phyloP scores from a whole-genome alignment of 2,329 filamentous ascomycete genomes.

The Epichloe brachyelytri region DNA sequence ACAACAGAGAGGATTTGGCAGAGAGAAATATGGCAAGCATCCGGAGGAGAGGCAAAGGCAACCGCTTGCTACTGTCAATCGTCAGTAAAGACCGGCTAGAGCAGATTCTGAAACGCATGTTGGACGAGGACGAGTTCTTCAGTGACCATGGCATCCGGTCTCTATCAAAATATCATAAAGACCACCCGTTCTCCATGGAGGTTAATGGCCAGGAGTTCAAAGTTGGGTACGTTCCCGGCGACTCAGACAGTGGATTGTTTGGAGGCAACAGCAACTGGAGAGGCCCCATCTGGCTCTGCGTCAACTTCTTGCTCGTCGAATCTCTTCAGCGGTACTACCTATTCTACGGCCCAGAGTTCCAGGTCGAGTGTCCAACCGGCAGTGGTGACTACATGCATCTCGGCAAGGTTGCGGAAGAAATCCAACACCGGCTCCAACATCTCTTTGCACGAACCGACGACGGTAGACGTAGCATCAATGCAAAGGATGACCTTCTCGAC shows the following conservation, averaged over 20 bases:
- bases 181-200: constrained; percentile 87
- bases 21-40: constrained; percentile 94
- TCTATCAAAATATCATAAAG: constrained; percentile 80
- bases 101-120: constrained; percentile 81
- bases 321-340: constrained; percentile 92
- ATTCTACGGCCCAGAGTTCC: constrained; percentile 80
- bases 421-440: constrained; percentile 89
- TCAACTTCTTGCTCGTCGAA: constrained; percentile 90
- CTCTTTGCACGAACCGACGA: constrained; percentile 76
- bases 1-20: constrained; percentile 73
- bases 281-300: constrained; percentile 88
- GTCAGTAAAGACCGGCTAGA: constrained; percentile 87
- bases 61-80: constrained; percentile 76
- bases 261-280: constrained; percentile 98
- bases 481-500: constrained; percentile 71
- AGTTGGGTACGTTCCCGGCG: constrained; percentile 84
- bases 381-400: constrained; percentile 94
- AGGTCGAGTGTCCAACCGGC: constrained; percentile 87
- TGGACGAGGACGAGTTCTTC: constrained; percentile 88
- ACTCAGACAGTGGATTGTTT: constrained; percentile 89
- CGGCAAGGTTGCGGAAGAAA: constrained; percentile 84
- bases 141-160: constrained; percentile 84
- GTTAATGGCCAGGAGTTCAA: constrained; percentile 84
- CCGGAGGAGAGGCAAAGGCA: constrained; percentile 75
- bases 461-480: constrained; percentile 79